Percentiles rank a stretch among this genome's conserved stretches.
phyloP scores from a whole-genome alignment of 257 asterid species.

The Solanum ahanhuiri region DNA sequence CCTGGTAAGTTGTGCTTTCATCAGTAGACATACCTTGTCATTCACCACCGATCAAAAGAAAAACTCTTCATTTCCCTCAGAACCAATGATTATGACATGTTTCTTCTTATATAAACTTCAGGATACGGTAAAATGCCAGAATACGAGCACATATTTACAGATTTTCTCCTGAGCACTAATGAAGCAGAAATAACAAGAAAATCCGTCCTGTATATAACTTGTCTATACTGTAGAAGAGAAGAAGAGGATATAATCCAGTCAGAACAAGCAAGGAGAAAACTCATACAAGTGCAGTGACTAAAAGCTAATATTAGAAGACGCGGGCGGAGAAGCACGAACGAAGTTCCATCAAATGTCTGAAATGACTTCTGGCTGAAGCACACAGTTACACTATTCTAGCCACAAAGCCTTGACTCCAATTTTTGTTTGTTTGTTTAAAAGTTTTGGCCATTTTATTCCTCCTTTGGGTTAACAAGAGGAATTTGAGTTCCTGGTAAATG shows the following conservation, averaged over 20 bases:
- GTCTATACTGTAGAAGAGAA: not conserved
- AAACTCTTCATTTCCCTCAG: not conserved
- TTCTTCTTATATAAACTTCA: slow-evolving; percentile 11
- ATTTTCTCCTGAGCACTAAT: slow-evolving; percentile 66
- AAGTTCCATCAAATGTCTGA: not conserved
- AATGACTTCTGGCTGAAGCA: not conserved
- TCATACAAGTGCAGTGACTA: not conserved
- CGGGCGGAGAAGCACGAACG: not conserved
- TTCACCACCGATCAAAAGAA: not conserved
- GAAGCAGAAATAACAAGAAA: slow-evolving; percentile 26
- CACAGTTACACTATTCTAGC: not conserved
- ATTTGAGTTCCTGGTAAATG: not conserved
- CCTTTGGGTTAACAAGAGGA: not conserved
- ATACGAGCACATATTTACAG: slow-evolving; percentile 81
- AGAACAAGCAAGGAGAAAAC: not conserved
- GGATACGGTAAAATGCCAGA: slow-evolving; percentile 90
- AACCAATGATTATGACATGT: not conserved
- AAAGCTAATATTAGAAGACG: not conserved
- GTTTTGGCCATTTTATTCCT: not conserved
- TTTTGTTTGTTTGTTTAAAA: not conserved
- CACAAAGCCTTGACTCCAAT: not conserved
- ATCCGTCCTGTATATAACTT: not conserved
- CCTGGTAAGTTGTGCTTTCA: slow-evolving; percentile 45
- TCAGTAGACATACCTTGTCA: not conserved
- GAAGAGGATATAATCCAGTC: not conserved